These are phyloP conservation scores for Aspergillus steynii DNA, from an alignment of 495 filamentous ascomycete genomes.

Conservation along the genomic window DNA sequence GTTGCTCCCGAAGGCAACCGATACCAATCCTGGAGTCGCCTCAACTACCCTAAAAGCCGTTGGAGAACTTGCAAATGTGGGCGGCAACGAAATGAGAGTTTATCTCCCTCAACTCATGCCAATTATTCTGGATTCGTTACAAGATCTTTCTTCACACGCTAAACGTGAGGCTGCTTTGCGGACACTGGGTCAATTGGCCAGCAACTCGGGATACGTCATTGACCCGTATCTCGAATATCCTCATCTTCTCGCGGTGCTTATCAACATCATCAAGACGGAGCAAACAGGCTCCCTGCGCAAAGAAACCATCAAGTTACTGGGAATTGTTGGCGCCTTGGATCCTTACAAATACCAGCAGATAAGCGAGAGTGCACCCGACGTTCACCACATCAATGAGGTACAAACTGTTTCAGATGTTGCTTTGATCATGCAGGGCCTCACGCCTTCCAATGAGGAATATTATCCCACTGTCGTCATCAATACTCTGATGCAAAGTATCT, in stretches of 20 bases:
- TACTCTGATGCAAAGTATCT: conserved; percentile 78
- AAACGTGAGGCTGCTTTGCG: conserved; percentile 90
- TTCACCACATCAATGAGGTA: conserved; percentile 54
- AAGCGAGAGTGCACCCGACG: conserved; percentile 47
- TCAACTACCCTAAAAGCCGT: conserved; percentile 91
- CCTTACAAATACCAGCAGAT: conserved; percentile 88
- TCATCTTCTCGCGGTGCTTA: conserved; percentile 84
- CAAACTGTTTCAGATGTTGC: conserved; percentile 86
- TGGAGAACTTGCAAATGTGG: conserved; percentile 89
- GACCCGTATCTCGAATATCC: conserved; percentile 94
- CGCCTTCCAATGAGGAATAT: conserved; percentile 95
- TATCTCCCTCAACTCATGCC: conserved; percentile 92
- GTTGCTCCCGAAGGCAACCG: conserved; percentile 82
- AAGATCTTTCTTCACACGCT: conserved; percentile 83
- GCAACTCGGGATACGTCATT: conserved; percentile 96
- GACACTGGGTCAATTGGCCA: conserved; percentile 88
- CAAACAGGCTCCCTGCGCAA: conserved; percentile 79
- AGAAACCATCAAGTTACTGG: conserved; percentile 94
- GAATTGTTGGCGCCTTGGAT: conserved; percentile 93
- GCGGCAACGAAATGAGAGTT: conserved; percentile 83
- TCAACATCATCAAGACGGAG: conserved; percentile 91
- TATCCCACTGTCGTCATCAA: conserved; percentile 98
- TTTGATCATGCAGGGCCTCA: conserved; percentile 96
- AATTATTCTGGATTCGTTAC: conserved; percentile 86
- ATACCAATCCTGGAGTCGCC: conserved; percentile 81